Base-by-base conservation (phyloP, 768 basidiomycete genomes). In the Calocera viscosa region DNA sequence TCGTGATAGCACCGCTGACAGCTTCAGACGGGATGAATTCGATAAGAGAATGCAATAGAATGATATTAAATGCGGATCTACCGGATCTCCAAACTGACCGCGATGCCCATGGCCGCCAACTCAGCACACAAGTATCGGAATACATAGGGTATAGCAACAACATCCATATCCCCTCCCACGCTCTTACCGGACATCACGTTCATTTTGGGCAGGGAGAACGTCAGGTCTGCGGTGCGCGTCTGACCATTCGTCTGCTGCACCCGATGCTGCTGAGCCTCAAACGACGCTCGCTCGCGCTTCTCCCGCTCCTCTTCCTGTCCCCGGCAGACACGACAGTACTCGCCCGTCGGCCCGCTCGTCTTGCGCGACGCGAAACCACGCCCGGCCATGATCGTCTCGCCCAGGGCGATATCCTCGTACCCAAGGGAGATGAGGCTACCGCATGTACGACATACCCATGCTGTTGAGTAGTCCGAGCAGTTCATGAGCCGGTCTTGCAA, bases 401-500 rank as follows among this genome's bases (percentile, higher is more conserved):
- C 88, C 22, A 90, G 79, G 68, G 80, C 83, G 73, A 87, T 80
- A 74, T 96, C 91, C 69, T 98, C 94, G 76, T 95, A 98, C 26
- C 96, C 96, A 65, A 99, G 82, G 10, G 94, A 94, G 72, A 98
- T 91, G 65, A 99, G 82, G 74, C 91, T 94, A 19, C 96, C 96
- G 74, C 96, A 99, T 1, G 87, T 89, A 65, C 96, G 84, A 77
- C 96, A 99, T 12, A 98, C 94, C 96, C 96, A 99, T 2, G 96
- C 91, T 0, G 94, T 98, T 30, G 96, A 97, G 77, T 98, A 99
- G 77, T 99, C 96, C 30, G 95, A 98, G 75, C 96, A 99, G 78
- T 99, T 99, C 96, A 99, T 98, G 74, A 99, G 79, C 67, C 96
- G 83, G 78, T 99, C 96, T 80, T 99, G 96, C 26, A 99, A 84